Conservation (phyloP, 1,284 basidiomycete genomes). For the Meripilus lineatus region DNA sequence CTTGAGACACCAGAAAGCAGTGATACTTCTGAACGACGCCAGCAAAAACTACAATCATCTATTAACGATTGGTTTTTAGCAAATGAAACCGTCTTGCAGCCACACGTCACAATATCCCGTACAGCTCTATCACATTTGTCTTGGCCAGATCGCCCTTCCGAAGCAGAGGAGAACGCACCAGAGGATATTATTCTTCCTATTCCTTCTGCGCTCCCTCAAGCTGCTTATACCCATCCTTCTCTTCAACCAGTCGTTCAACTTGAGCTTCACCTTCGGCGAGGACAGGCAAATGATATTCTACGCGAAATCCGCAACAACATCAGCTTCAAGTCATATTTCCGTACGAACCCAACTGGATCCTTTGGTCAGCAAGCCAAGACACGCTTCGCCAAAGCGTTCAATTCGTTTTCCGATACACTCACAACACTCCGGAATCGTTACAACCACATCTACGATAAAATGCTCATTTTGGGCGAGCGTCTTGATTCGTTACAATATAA, state of each 20-base stretch:
- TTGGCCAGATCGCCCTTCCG: neutral
- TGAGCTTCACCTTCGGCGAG: neutral
- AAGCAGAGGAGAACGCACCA: neutral
- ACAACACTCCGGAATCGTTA: neutral
- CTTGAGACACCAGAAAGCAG: neutral
- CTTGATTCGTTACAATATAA: neutral
- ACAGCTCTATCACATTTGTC: neutral
- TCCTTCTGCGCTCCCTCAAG: no score
- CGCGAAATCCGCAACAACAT: neutral
- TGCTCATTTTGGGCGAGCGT: neutral
- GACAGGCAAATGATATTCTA: neutral
- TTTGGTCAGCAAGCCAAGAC: conserved; percentile 4
- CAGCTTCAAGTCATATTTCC: neutral
- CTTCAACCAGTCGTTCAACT: neutral
- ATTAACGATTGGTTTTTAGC: neutral
- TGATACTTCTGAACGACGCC: neutral
- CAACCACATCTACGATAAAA: neutral
- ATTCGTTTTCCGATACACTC: neutral
- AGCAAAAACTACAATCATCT: neutral
- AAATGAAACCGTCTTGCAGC: neutral
- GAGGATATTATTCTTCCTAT: no score
- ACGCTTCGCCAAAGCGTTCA: neutral
- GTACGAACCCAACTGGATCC: neutral
- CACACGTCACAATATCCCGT: neutral
- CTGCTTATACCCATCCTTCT: neutral